Evolutionary conservation across 192 early-diverging fungal species (phyloP), one percentile per base, ranked within the genome.

Genomic region (Helicostylum pulchrum): DNA sequence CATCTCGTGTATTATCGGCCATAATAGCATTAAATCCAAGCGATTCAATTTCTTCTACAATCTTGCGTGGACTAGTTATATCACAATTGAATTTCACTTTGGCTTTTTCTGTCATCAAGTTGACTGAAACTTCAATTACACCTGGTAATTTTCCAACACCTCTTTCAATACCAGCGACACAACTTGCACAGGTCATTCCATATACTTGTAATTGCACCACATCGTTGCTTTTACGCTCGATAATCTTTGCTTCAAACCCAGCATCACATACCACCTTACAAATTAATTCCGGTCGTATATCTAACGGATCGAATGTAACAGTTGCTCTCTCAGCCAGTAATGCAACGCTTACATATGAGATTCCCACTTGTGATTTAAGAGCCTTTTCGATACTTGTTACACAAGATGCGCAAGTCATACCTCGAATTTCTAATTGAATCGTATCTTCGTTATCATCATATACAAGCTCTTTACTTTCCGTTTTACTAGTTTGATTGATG

Each of bases 151-250:
- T 79, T 7, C 53, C 42, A 0, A 91, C 67, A 17, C 77, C 80
- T 1, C 68, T 67, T 68, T 90, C 83, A 55, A 97, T 86, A 6
- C 86, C 74, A 15, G 76, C 77, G 12, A 95, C 90, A 75, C 95
- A 97, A 12, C 91, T 89, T 1, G 87, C 85, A 44, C 94, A 97
- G 0, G 92, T 90, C 88, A 97, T 92, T 1, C 95, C 95, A 39
- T 77, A 75, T 32, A 95, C 44, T 19, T 65, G 54, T 4, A 68
- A 51, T 11, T 66, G 55, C 0, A 69, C 9, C 0, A 15, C 43
- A 56, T 69, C 53, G 93, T 67, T 55, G 32, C 42, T 20, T 20
- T 53, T 61, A 4, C 34, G 21, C n/a, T 32, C 68, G 64, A 68
- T 9, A 49, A 57, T 1, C 32, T 30, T 17, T 73, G 94, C 92